A percentile compares a stretch with the other conserved stretches of the same genome.
phyloP scores from a whole-genome alignment of 257 asterid genomes.

The Lantana camara region DNA sequence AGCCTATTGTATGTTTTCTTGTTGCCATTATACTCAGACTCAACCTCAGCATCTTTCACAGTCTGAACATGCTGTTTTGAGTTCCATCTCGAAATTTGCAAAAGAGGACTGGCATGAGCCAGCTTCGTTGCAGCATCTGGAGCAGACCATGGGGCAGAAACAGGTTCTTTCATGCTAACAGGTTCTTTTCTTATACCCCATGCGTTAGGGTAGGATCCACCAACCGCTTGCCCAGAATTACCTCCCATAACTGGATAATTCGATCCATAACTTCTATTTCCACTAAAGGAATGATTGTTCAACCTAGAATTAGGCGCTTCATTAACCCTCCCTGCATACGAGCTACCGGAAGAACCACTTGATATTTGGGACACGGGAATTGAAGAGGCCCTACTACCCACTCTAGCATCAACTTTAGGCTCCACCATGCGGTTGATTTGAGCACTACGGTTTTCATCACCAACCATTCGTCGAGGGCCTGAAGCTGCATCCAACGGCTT shows the following conservation, averaged over 20 bases:
- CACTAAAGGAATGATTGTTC: constrained; percentile 42
- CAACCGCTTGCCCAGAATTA: constrained; percentile 44
- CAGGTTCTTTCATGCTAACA: constrained; percentile 50
- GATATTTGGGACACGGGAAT: constrained; percentile 50
- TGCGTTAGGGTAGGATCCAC: constrained; percentile 71
- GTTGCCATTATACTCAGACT: constrained; percentile 34
- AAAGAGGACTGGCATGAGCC: constrained; percentile 95
- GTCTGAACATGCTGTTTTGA: constrained; percentile 55
- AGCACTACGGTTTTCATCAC: constrained; percentile 62
- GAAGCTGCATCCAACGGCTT: constrained; percentile 84
- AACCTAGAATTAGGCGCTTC: constrained; percentile 51
- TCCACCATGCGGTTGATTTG: constrained; percentile 44
- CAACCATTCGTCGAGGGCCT: constrained; percentile 74
- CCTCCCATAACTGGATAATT: constrained; percentile 51
- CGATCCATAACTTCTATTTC: constrained; percentile 42
- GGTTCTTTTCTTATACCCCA: constrained; percentile 85
- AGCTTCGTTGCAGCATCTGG: constrained; percentile 72
- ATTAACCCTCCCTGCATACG: constrained; percentile 56
- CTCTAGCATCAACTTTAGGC: constrained; percentile 53
- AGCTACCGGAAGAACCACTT: constrained; percentile 42
- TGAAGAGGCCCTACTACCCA: constrained; percentile 45
- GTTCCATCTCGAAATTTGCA: constrained; percentile 92
- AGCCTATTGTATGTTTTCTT: constrained; percentile 36
- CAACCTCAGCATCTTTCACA: constrained; percentile 51
- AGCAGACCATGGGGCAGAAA: constrained; percentile 66